Evolutionary conservation across 371 early-diverging fungal genomes (phyloP).

Genomic region (Mortierella sp.): DNA sequence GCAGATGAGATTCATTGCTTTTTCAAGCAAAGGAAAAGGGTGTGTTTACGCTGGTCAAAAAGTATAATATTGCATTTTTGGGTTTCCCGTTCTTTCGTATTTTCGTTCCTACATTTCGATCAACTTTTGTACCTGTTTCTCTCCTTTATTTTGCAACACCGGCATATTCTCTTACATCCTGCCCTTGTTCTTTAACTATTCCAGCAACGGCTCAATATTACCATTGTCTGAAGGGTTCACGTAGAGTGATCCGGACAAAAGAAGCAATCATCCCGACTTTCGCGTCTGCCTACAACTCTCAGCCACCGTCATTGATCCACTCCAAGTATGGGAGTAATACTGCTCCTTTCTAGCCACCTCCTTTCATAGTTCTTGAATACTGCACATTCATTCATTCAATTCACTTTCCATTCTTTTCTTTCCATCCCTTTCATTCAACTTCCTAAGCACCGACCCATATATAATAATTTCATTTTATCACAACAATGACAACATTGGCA

Average conservation of each 20-base stretch:
- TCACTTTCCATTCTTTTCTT: neutral
- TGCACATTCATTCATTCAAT: neutral
- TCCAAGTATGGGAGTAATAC: neutral
- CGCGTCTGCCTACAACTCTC: neutral
- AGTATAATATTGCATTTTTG: neutral
- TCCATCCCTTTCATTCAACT: neutral
- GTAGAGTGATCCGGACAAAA: neutral
- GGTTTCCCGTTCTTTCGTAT: neutral
- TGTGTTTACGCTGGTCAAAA: too few species aligned
- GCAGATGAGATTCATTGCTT: neutral
- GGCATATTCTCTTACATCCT: neutral
- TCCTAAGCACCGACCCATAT: neutral
- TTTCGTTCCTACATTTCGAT: slow-evolving; percentile 1
- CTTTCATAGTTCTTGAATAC: neutral
- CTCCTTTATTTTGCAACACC: neutral
- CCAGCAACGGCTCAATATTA: neutral
- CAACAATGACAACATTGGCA: neutral
- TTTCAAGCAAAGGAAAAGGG: too few species aligned
- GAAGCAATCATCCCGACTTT: neutral
- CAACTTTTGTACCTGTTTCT: neutral
- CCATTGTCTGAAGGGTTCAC: neutral
- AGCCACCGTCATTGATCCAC: neutral
- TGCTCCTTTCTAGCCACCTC: neutral
- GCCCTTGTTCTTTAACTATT: neutral
- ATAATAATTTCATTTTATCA: neutral